Evolutionary conservation across 495 filamentous ascomycete genomes (phyloP), one percentile per base, ranked within the genome.

Genomic region (Jackrogersella multiformis): DNA sequence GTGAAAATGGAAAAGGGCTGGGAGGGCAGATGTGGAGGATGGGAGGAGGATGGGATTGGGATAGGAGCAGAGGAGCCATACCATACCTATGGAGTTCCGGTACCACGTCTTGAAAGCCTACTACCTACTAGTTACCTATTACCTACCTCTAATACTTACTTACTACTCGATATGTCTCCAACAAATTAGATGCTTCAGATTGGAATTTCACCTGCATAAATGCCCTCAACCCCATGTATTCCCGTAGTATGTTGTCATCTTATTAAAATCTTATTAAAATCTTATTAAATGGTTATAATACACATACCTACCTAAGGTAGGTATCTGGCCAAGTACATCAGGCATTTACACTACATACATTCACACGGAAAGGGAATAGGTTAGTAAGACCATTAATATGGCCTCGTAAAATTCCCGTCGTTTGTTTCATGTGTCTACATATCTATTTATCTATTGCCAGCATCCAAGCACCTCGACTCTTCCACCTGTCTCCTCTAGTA

Each of bases 161-260:
- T 62, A 56, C 57, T 35, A 56, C 52, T 61, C 61, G 51, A 60
- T 65, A 57, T 21, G 34, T 65, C 45, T 9, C 57, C 61, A 66
- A 32, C 67, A 65, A 69, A 69, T 69, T 61, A 69, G 51, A 61
- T 56, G 61, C 56, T 38, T 34, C 41, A 60, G 36, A 64, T 41
- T 51, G 6, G 8, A 46, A 44, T 35, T 61, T 70, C 67, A 66
- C 61, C 56, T 62, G 61, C 61, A 65, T 62, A 65, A 60, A 69
- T 69, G 55, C 34, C 60, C 60, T 64, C 60, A 46, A 69, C 10
- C 59, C 59, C 66, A 64, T 69, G 66, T 60, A 64, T 49, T 60
- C 51, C 60, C 39, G 60, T 56, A 53, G 26, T 26, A 58, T 58
- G 53, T 46, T 45, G 34, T 56, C 61, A 56, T 64, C 61, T 64